Evolutionary conservation across 805 yeast species (phyloP), one percentile per base, ranked within the genome.

Genomic region (Pichia occidentalis): DNA sequence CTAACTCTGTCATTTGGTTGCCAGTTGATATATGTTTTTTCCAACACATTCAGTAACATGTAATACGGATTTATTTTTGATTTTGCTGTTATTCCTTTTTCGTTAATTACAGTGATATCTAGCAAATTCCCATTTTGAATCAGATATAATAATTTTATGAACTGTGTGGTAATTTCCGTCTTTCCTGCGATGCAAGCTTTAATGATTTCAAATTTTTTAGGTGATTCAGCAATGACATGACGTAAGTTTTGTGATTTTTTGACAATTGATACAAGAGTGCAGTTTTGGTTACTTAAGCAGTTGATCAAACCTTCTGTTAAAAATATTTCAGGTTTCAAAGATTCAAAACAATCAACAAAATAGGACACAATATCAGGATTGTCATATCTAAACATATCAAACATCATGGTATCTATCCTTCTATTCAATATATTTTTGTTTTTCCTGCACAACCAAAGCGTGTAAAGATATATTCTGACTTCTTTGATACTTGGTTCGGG

Each of bases 311-410:
- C n/a, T 2, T 25, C 29, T 5, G 24, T 27, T 7, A 45, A 8
- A 26, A 45, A 35, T 8, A n/a, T 10, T 5, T 29, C 25, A 1
- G 27, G 16, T 20, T 14, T 19, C 17, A 19, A 39, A 18, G 20
- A 23, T 11, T 29, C 13, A 18, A 45, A 39, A 14, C 41, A 36
- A 9, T 28, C n/a, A 2, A 5, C 8, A n/a, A 45, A 36, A 17
- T 21, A 18, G 7, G 11, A 11, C 3, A 16, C 24, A 5, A 41
- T 33, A 17, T 23, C 30, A 1, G 13, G 2, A 12, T 29, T 32
- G 6, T 25, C 16, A 24, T 37, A 42, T 20, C 39, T 42, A 19
- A 42, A 37, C 21, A 37, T 20, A 24, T 37, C 45, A n/a, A 37
- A 23, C 6, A 42, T 29, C 11, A 37, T 32, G 14, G 37, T 30